A percentile compares a stretch with the other conserved stretches of the same genome.
Conservation (phyloP, 305 asterid species). For the Rubia balearica region DNA sequence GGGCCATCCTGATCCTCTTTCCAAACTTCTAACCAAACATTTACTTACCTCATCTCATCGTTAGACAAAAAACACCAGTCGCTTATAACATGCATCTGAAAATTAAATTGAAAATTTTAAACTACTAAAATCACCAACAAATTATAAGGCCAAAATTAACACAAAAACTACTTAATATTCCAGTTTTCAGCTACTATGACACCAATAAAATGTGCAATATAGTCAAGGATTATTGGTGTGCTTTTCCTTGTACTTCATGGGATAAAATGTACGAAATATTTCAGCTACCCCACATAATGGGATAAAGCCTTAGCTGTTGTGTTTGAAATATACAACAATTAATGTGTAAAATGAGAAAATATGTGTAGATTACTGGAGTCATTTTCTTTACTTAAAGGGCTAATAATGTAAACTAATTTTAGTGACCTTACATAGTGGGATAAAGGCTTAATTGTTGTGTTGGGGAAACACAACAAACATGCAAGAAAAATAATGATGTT, state of each 20-base stretch:
- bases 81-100: too few relatives aligned
- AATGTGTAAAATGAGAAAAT: background rate
- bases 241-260: background rate
- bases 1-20: too few relatives aligned
- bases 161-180: background rate
- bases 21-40: too few relatives aligned
- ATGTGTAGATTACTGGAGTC: background rate
- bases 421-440: background rate
- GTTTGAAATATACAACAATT: too few relatives aligned
- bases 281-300: background rate
- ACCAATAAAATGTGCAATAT: background rate
- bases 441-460: background rate
- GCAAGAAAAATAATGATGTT: background rate
- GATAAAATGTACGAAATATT: background rate
- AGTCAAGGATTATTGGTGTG: background rate
- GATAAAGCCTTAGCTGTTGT: background rate
- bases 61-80: too few relatives aligned
- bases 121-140: background rate
- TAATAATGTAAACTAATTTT: background rate
- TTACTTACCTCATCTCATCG: too few relatives aligned
- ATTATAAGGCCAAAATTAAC: background rate
- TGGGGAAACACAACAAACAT: background rate
- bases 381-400: background rate
- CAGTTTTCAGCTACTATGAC: background rate
- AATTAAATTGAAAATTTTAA: background rate